A percentile compares a stretch with the other conserved stretches of the same genome.
phyloP scores from a whole-genome alignment of 1,284 basidiomycete genomes.

The Tremellales sp. region DNA sequence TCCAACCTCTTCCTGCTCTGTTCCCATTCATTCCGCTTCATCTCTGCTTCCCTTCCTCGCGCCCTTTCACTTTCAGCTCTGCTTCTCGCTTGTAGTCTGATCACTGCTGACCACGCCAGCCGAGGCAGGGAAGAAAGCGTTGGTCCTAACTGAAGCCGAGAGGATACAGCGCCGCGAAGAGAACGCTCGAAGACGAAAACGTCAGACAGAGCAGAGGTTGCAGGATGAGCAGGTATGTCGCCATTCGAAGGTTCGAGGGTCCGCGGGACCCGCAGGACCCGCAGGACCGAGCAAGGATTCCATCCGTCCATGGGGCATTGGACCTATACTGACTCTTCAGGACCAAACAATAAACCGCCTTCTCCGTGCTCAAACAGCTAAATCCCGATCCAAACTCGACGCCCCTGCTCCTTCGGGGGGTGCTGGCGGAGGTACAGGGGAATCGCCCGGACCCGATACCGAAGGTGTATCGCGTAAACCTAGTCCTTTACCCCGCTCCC shows the following conservation, averaged over 20 bases:
- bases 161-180: slow-evolving; percentile 76
- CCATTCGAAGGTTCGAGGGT: neutral
- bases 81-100: neutral
- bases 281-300: too few relatives aligned
- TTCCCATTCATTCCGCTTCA: too few relatives aligned
- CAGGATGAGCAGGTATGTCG: slow-evolving; percentile 79
- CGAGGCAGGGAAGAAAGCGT: slow-evolving; percentile 64
- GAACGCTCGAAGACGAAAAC: slow-evolving; percentile 76
- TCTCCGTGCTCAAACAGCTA: slow-evolving; percentile 73
- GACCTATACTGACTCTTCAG: too few relatives aligned
- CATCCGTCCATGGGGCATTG: too few relatives aligned
- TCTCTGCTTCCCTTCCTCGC: neutral
- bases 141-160: slow-evolving; percentile 71
- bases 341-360: slow-evolving; percentile 82
- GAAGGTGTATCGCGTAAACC: too few relatives aligned
- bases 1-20: neutral
- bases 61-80: neutral
- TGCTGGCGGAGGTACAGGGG: neutral
- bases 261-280: too few relatives aligned
- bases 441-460: neutral
- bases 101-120: slow-evolving; percentile 40
- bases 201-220: slow-evolving; percentile 80
- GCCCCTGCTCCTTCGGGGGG: slow-evolving; percentile 49
- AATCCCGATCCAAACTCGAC: slow-evolving; percentile 62
- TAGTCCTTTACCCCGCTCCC: too few relatives aligned